Evolutionary conservation across 768 basidiomycete genomes (phyloP).

Genomic region (Trametes coccinea): DNA sequence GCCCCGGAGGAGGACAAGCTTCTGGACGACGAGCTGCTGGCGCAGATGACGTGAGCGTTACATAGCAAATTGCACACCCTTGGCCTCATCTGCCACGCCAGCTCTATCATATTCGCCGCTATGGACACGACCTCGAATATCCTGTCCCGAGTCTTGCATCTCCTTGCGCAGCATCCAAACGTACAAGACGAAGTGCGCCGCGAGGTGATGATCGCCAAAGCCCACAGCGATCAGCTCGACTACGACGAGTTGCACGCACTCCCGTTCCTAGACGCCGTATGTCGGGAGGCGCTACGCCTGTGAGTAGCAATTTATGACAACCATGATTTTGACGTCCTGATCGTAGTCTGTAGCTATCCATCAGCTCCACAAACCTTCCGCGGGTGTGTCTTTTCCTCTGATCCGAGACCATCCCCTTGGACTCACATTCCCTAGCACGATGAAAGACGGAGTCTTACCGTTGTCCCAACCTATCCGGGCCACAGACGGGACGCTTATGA

Average conservation of each 20-base stretch:
- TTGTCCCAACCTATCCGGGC: conserved; percentile 51
- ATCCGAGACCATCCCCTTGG: not conserved
- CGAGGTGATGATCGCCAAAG: conserved; percentile 24
- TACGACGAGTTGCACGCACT: conserved; percentile 35
- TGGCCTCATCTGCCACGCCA: not conserved
- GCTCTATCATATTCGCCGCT: conserved; percentile 29
- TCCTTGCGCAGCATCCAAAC: conserved; percentile 26
- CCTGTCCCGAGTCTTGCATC: conserved; percentile 24
- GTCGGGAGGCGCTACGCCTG: conserved; percentile 59
- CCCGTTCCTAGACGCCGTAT: conserved; percentile 65
- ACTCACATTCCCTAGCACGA: conserved; percentile 31
- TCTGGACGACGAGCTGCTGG: conserved; percentile 39
- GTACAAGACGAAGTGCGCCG: conserved; percentile 29
- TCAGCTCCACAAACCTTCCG: conserved; percentile 43
- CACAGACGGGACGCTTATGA: conserved; percentile 39
- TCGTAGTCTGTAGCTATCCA: conserved; percentile 34
- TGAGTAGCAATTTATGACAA: conserved; percentile 1
- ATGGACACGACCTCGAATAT: conserved; percentile 31
- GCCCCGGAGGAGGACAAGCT: conserved; percentile 27
- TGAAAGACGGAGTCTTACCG: conserved; percentile 58
- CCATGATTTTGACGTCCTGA: not conserved
- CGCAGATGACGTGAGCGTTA: conserved; percentile 36
- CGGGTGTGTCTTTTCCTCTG: conserved; percentile 12
- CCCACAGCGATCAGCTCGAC: not conserved
- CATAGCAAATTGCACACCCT: not conserved